phyloP scores from a whole-genome alignment of 73 alveolate species.

The Paramecium biaurelia region DNA sequence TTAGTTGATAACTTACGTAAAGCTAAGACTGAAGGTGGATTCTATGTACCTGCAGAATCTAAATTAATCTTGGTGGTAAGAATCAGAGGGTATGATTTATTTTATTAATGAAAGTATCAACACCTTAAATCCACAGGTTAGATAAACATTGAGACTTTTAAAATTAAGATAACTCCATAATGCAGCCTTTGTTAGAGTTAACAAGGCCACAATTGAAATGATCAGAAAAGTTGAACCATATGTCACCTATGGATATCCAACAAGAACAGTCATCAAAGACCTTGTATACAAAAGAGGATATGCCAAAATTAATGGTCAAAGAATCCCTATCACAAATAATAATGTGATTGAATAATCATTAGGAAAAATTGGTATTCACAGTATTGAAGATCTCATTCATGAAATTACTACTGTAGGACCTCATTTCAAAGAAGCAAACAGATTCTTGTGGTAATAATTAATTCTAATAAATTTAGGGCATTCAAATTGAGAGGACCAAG shows the following conservation, averaged over 20 bases:
- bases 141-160: constrained; percentile 83
- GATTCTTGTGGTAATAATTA: constrained; percentile 80
- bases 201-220: constrained; percentile 95
- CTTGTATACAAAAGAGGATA: constrained; percentile 95
- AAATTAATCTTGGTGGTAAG: constrained; percentile 63
- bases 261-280: constrained; percentile 78
- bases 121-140: constrained; percentile 86
- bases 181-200: constrained; percentile 89
- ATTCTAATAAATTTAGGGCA: constrained; percentile 47
- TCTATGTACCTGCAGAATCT: constrained; percentile 69
- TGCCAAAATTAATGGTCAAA: constrained; percentile 72
- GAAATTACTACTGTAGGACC: constrained; percentile 91
- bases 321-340: constrained; percentile 94
- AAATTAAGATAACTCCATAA: constrained; percentile 93
- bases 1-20: constrained; percentile 58
- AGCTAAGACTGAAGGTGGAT: constrained; percentile 64
- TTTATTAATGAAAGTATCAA: constrained; percentile 64
- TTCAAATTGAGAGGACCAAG: constrained; percentile 76
- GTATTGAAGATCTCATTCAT: constrained; percentile 82
- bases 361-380: constrained; percentile 91
- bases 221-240: constrained; percentile 86
- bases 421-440: constrained; percentile 94
- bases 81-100: constrained; percentile 73
- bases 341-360: constrained; percentile 74
- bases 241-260: constrained; percentile 93